Evolutionary conservation across 805 yeast species (phyloP).

Genomic region (Candida arabinofermentans): DNA sequence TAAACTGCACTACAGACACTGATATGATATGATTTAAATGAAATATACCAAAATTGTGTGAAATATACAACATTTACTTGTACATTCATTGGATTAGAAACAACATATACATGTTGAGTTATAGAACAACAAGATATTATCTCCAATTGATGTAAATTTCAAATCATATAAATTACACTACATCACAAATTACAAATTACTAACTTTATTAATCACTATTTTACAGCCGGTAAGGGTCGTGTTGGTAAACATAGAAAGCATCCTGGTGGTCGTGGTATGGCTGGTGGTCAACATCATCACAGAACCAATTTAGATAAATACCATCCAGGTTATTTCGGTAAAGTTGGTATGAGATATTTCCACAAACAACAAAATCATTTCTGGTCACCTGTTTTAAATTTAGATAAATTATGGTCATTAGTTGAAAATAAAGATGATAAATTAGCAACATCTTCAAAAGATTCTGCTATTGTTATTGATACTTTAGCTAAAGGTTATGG

Average conservation of each 20-base stretch:
- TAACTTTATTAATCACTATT: background rate
- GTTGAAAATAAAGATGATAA: slow-evolving; percentile 93
- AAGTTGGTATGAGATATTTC: slow-evolving; percentile 99
- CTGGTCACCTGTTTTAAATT: slow-evolving; percentile 98
- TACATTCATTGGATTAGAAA: too few species aligned
- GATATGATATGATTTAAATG: background rate
- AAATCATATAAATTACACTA: background rate
- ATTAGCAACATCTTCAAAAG: slow-evolving; percentile 76
- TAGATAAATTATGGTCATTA: slow-evolving; percentile 98
- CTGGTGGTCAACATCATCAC: slow-evolving; percentile 99
- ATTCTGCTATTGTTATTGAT: slow-evolving; percentile 98
- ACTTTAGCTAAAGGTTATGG: slow-evolving; percentile 99
- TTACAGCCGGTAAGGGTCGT: slow-evolving; percentile 99
- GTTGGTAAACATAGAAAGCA: slow-evolving; percentile 99
- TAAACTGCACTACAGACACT: too few species aligned
- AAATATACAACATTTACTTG: too few species aligned
- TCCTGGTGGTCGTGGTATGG: slow-evolving; percentile 99
- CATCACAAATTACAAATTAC: background rate
- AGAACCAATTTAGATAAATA: slow-evolving; percentile 99
- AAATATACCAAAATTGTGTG: background rate
- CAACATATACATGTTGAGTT: too few species aligned
- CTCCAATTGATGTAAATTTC: too few species aligned
- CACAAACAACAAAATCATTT: slow-evolving; percentile 90
- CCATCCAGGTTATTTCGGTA: slow-evolving; percentile 99
- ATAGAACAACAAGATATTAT: too few species aligned